phyloP scores from a whole-genome alignment of 345 rosid genomes.

The Aquilaria malaccensis region DNA sequence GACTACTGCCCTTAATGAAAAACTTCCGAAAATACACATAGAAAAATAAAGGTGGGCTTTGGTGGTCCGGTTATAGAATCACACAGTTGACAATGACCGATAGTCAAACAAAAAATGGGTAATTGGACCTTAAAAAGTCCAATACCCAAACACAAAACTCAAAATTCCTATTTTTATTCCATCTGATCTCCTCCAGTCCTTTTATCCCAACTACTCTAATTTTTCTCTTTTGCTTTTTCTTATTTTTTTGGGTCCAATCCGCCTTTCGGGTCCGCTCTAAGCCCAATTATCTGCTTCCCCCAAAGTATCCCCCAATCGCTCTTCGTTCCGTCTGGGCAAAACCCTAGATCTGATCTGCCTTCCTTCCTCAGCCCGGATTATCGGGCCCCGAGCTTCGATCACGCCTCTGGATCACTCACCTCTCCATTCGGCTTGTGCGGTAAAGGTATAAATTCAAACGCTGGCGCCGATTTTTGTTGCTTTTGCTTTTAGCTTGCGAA shows the following conservation, averaged over 20 bases:
- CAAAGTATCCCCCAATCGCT: background rate
- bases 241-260: conserved; percentile 38
- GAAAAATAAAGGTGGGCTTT: too few species aligned
- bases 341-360: conserved; percentile 27
- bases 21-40: too few species aligned
- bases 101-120: background rate
- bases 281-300: conserved; percentile 33
- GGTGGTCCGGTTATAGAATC: too few species aligned
- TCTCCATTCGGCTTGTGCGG: background rate
- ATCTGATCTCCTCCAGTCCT: conserved; percentile 10
- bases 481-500: background rate
- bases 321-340: conserved; percentile 17
- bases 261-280: conserved; percentile 36
- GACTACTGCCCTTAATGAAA: too few species aligned
- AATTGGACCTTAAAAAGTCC: conserved; percentile 14
- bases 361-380: background rate
- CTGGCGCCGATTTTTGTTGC: background rate
- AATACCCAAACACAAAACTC: conserved; percentile 5
- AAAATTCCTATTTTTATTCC: background rate
- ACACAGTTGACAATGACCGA: too few species aligned
- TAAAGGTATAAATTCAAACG: too few species aligned
- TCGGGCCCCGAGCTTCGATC: background rate
- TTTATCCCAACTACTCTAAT: conserved; percentile 6
- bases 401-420: background rate
- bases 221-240: background rate